These are phyloP conservation scores for Gracilaria domingensis DNA, from an alignment of 23 red algal species.

Conservation along the genomic window DNA sequence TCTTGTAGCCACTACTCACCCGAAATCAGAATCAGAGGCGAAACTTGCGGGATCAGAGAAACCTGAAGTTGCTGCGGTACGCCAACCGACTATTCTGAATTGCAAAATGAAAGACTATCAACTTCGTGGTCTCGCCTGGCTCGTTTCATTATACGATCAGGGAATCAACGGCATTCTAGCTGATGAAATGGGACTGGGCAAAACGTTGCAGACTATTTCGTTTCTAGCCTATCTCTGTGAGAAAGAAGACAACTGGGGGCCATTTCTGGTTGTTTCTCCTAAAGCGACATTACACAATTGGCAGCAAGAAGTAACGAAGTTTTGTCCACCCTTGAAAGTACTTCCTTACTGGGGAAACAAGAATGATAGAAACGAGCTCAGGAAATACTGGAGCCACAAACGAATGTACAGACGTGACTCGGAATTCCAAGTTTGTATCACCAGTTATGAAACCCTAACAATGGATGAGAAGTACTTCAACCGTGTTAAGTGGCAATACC, in stretches of 20 bases:
- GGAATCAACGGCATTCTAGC: slow-evolving; percentile 99
- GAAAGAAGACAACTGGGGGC: slow-evolving; percentile 94
- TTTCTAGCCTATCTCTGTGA: slow-evolving; percentile 93
- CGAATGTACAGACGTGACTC: slow-evolving; percentile 83
- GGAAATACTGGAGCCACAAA: slow-evolving; percentile 91
- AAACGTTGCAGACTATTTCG: slow-evolving; percentile 98
- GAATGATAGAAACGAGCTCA: slow-evolving; percentile 82
- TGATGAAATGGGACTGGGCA: slow-evolving; percentile 99
- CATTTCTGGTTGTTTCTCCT: slow-evolving; percentile 94
- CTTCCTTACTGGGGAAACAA: slow-evolving; percentile 95
- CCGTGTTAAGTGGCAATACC: slow-evolving; percentile 95
- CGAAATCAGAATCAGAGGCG: slow-evolving; percentile 6
- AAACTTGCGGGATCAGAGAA: slow-evolving; percentile 61
- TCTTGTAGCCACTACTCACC: background rate
- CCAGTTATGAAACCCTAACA: slow-evolving; percentile 93
- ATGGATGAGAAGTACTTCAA: slow-evolving; percentile 89
- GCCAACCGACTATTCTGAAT: slow-evolving; percentile 86
- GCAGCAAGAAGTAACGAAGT: slow-evolving; percentile 95
- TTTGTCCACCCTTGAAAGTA: slow-evolving; percentile 84
- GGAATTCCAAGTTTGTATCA: slow-evolving; percentile 98
- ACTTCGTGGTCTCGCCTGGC: slow-evolving; percentile 92
- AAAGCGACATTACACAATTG: slow-evolving; percentile 98
- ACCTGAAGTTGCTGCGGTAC: slow-evolving; percentile 71
- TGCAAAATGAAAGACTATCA: slow-evolving; percentile 98
- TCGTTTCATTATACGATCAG: slow-evolving; percentile 97